These are phyloP conservation scores for Saururus chinensis DNA, from an alignment of 164 flowering plant genomes.

Conservation along the genomic window DNA sequence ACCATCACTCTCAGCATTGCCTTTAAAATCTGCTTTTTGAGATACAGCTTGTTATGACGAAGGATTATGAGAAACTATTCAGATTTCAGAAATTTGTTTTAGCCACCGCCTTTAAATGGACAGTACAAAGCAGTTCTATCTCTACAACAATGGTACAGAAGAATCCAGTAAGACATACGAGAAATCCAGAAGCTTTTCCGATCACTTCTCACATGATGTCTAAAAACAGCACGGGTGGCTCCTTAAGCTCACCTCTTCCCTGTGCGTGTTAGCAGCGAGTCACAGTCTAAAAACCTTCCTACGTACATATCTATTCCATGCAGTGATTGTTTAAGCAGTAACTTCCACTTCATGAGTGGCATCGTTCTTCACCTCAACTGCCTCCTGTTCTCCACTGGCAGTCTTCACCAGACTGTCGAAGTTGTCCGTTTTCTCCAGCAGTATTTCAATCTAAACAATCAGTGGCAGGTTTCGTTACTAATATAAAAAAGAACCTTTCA, in stretches of 20 bases:
- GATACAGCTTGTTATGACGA: too few relatives aligned
- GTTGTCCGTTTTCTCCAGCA: conserved; percentile 65
- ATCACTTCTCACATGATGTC: too few relatives aligned
- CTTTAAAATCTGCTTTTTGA: too few relatives aligned
- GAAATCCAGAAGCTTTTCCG: too few relatives aligned
- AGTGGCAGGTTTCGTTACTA: too few relatives aligned
- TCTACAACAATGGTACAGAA: neutral
- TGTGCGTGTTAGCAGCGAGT: neutral
- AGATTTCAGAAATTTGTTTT: neutral
- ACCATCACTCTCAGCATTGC: too few relatives aligned
- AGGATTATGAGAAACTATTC: neutral
- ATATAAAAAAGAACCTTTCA: too few relatives aligned
- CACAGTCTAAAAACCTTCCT: neutral
- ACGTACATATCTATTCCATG: neutral
- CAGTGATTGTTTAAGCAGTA: neutral
- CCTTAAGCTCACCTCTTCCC: neutral
- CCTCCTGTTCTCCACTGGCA: conserved; percentile 34
- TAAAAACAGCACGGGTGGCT: neutral
- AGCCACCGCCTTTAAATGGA: neutral
- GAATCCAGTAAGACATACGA: neutral
- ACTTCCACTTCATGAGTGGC: neutral
- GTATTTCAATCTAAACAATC: conserved; percentile 54
- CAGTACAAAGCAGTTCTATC: neutral
- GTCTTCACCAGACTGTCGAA: conserved; percentile 85
- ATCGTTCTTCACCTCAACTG: neutral